A percentile compares a stretch with the other conserved stretches of the same genome.
Conservation (phyloP, 208 protist genomes). For the Trypanosoma avium region DNA sequence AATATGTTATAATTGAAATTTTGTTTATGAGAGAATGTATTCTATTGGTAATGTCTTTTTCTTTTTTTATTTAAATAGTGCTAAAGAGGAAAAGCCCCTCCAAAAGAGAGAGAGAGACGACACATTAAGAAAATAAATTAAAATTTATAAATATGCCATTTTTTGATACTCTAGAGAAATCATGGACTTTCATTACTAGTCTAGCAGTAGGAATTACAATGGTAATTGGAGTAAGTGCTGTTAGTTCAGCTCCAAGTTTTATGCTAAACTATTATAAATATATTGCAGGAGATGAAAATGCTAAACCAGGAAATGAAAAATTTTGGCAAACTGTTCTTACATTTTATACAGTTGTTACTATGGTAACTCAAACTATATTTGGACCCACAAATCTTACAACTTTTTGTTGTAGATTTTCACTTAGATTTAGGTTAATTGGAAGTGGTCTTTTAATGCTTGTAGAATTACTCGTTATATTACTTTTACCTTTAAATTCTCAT, state of each 20-base stretch:
- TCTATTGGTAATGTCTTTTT: no score
- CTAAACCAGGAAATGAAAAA: slow-evolving; percentile 29
- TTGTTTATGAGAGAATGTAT: no score
- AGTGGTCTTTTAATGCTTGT: slow-evolving; percentile 53
- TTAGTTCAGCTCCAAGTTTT: slow-evolving; percentile 85
- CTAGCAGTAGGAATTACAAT: slow-evolving; percentile 78
- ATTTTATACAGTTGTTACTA: slow-evolving; percentile 79
- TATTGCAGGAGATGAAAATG: slow-evolving; percentile 32
- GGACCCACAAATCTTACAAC: slow-evolving; percentile 70
- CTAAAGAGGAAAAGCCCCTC: no score
- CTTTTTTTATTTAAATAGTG: no score
- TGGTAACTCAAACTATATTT: slow-evolving; percentile 72
- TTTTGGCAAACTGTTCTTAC: slow-evolving; percentile 79
- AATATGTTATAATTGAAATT: no score
- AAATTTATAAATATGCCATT: background rate
- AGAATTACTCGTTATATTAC: slow-evolving; percentile 42
- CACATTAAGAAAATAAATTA: no score
- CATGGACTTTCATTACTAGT: slow-evolving; percentile 61
- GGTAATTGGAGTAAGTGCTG: slow-evolving; percentile 87
- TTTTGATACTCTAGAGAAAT: background rate
- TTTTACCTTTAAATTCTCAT: slow-evolving; percentile 21
- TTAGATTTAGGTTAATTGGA: slow-evolving; percentile 56
- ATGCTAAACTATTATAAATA: slow-evolving; percentile 88
- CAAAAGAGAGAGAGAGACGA: no score
- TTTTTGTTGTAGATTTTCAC: slow-evolving; percentile 73